Conservation (phyloP, 225 moss, liverwort and hornwort genomes). For the Polytrichum formosum region DNA sequence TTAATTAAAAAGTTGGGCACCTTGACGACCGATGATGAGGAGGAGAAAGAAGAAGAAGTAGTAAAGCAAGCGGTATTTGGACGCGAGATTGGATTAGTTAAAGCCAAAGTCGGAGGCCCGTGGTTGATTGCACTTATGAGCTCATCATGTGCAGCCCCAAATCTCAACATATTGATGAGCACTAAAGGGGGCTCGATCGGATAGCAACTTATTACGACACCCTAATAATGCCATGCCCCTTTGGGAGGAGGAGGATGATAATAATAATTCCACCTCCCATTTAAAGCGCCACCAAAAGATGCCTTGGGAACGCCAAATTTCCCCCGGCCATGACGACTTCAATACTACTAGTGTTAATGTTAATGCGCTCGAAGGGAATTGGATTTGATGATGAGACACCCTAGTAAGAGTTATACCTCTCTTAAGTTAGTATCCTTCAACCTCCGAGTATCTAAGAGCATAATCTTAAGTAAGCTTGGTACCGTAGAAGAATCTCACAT, state of each 20-base stretch:
- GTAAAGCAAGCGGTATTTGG: not conserved
- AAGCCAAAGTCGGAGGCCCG: not conserved
- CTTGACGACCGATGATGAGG: no score
- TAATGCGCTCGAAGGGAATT: no score
- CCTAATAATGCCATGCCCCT: not conserved
- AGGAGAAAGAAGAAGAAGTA: no score
- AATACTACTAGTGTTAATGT: not conserved
- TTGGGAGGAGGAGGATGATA: not conserved
- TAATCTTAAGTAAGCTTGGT: no score
- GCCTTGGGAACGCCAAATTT: not conserved
- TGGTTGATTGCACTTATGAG: not conserved
- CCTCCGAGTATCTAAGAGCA: no score
- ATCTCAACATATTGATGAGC: not conserved
- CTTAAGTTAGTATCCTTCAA: no score
- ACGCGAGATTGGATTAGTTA: not conserved
- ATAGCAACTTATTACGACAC: not conserved
- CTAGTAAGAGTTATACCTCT: no score
- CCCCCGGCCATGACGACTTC: not conserved
- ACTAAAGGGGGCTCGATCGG: not conserved
- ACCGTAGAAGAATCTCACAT: no score
- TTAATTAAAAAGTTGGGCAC: no score
- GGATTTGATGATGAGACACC: no score
- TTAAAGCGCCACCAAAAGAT: not conserved
- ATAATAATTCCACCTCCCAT: not conserved
- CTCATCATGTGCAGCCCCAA: constrained; percentile 1